Conservation (phyloP, 2,329 filamentous ascomycete species). For the Didymella segeticola region DNA sequence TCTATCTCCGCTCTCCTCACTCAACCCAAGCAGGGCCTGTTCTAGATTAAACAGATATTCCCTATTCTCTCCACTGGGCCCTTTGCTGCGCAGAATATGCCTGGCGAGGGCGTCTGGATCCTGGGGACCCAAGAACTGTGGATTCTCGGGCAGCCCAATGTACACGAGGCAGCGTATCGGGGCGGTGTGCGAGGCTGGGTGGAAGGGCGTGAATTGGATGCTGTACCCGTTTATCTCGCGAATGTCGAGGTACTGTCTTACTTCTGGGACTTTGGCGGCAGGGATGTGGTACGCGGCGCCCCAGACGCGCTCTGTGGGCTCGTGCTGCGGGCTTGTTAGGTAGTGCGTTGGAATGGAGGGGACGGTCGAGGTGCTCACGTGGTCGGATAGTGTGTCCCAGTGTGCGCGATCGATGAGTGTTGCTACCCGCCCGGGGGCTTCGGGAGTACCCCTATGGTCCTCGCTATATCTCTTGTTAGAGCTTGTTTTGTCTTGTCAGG, state of each 20-base stretch:
- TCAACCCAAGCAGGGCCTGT: conserved; percentile 73
- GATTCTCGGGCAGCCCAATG: conserved; percentile 91
- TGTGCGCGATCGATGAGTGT: conserved; percentile 86
- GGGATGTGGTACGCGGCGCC: conserved; percentile 90
- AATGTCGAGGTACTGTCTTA: conserved; percentile 90
- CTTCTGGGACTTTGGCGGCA: conserved; percentile 74
- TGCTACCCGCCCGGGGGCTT: conserved; percentile 86
- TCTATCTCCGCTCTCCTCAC: conserved; percentile 77
- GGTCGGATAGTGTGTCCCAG: conserved; percentile 77
- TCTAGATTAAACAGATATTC: conserved; percentile 90
- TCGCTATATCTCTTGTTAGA: conserved; percentile 63
- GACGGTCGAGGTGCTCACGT: conserved; percentile 51
- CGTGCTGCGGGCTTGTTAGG: conserved; percentile 23
- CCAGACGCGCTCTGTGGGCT: conserved; percentile 75
- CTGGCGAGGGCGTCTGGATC: conserved; percentile 78
- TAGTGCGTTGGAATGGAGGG: background rate
- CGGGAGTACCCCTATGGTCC: conserved; percentile 91
- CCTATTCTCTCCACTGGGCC: conserved; percentile 86
- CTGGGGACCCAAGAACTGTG: conserved; percentile 87
- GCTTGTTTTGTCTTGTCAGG: no score
- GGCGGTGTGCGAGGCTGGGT: conserved; percentile 59
- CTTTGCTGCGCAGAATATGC: conserved; percentile 78
- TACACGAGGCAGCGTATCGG: conserved; percentile 73
- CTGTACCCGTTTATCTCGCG: conserved; percentile 97
- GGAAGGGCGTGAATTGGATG: conserved; percentile 88